These are phyloP conservation scores for Daldinia eschscholtzii DNA, from an alignment of 2,329 filamentous ascomycete species.

Conservation along the genomic window DNA sequence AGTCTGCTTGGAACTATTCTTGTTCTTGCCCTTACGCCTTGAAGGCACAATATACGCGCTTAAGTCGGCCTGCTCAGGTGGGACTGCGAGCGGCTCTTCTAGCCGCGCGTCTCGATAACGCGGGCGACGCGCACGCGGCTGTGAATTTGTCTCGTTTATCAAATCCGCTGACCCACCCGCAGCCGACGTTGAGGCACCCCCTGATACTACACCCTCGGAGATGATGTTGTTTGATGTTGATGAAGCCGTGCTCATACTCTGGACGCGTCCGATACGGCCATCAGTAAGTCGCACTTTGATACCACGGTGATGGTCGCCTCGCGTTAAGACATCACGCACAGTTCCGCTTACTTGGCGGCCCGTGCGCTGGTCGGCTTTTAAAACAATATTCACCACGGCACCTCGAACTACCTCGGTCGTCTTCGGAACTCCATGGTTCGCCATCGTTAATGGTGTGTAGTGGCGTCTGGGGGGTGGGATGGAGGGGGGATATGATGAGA, in stretches of 20 bases:
- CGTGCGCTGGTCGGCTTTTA: conserved; percentile 82
- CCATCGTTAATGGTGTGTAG: conserved; percentile 23
- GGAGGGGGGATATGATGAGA: conserved; percentile 16
- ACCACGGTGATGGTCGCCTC: conserved; percentile 80
- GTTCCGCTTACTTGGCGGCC: conserved; percentile 76
- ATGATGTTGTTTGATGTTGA: conserved; percentile 22
- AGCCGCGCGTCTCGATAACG: conserved; percentile 52
- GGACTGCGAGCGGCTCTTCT: conserved; percentile 54
- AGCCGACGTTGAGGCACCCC: conserved; percentile 15
- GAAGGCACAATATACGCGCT: conserved; percentile 63
- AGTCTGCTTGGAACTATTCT: conserved; percentile 42
- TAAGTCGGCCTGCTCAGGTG: conserved; percentile 62
- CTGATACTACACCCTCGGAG: conserved; percentile 12
- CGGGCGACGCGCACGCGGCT: conserved; percentile 46
- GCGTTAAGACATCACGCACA: conserved; percentile 76
- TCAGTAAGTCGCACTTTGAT: conserved; percentile 82
- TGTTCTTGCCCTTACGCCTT: conserved; percentile 51
- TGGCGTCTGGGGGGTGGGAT: conserved; percentile 19
- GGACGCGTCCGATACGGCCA: conserved; percentile 80
- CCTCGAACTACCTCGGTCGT: conserved; percentile 69
- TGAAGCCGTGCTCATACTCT: conserved; percentile 55
- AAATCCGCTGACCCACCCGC: conserved; percentile 26
- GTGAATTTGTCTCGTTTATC: conserved; percentile 28
- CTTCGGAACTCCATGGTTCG: conserved; percentile 57
- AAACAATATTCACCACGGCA: conserved; percentile 76